These are phyloP conservation scores for Ascoidea rubescens DNA, from an alignment of 805 yeast species.

Conservation along the genomic window DNA sequence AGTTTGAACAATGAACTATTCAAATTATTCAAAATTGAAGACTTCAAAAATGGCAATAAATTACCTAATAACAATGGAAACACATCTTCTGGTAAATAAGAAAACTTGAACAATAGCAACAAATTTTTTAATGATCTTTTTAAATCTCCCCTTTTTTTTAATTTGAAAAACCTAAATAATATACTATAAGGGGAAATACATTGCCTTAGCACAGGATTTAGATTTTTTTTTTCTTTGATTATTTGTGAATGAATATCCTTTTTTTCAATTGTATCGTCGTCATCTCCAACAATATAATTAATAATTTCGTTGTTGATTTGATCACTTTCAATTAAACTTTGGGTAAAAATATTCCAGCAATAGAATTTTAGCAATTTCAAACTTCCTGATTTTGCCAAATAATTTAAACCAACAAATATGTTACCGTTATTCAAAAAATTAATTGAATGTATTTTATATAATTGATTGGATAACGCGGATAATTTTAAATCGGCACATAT, in stretches of 20 bases:
- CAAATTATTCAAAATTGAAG: background rate
- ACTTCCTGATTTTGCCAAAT: slow-evolving; percentile 53
- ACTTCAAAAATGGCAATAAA: slow-evolving; percentile 8
- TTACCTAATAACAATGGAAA: slow-evolving; percentile 3
- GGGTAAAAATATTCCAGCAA: slow-evolving; percentile 52
- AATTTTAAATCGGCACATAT: slow-evolving; percentile 56
- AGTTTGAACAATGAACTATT: slow-evolving; percentile 8
- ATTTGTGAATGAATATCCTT: slow-evolving; percentile 11
- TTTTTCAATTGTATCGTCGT: slow-evolving; percentile 13
- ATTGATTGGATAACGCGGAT: slow-evolving; percentile 38
- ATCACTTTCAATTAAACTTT: slow-evolving; percentile 34
- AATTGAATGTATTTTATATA: slow-evolving; percentile 36
- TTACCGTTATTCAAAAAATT: slow-evolving; percentile 39
- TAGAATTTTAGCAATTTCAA: slow-evolving; percentile 32
- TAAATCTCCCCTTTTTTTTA: slow-evolving; percentile 16
- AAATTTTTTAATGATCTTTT: slow-evolving; percentile 18
- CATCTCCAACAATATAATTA: slow-evolving; percentile 31
- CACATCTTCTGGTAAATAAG: slow-evolving; percentile 22
- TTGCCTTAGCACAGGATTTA: slow-evolving; percentile 50
- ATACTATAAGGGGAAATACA: slow-evolving; percentile 62
- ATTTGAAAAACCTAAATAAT: slow-evolving; percentile 33
- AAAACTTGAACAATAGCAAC: slow-evolving; percentile 30
- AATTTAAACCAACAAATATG: slow-evolving; percentile 46
- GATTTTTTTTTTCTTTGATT: slow-evolving; percentile 2
- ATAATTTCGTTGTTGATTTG: slow-evolving; percentile 45